Conservation (phyloP, 306 rosid species). For the Citrullus mucosospermus region DNA sequence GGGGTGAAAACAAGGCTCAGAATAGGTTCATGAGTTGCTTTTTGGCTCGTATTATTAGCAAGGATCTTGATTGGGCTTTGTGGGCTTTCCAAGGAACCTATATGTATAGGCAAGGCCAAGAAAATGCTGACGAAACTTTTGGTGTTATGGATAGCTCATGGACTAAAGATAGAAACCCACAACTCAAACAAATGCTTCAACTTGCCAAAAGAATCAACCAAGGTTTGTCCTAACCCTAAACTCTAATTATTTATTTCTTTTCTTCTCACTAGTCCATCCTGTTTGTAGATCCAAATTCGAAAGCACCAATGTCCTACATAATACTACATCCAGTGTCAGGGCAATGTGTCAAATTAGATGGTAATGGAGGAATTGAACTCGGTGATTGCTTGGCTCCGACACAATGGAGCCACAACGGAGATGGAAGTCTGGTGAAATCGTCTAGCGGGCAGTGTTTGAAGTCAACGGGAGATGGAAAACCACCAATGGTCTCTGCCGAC, state of each 20-base stretch:
- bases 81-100: constrained; percentile 48
- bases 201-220: constrained; percentile 18
- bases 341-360: constrained; percentile 14
- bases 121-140: constrained; percentile 16
- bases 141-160: constrained; percentile 23
- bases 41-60: constrained; percentile 32
- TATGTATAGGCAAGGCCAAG: constrained; percentile 13
- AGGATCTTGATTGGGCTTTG: constrained; percentile 39
- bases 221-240: constrained; percentile 11
- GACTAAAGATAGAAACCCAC: constrained; percentile 16
- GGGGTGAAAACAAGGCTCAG: not conserved
- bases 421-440: constrained; percentile 19
- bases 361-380: constrained; percentile 15
- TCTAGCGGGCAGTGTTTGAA: constrained; percentile 16
- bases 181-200: constrained; percentile 19
- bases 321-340: constrained; percentile 28
- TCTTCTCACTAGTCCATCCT: no score
- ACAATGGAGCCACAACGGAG: constrained; percentile 21
- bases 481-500: constrained; percentile 14
- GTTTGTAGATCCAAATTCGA: constrained; percentile 31
- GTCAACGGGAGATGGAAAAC: constrained; percentile 19
- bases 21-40: constrained; percentile 26
- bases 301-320: constrained; percentile 14
- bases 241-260: no score
- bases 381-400: constrained; percentile 18